phyloP scores from a whole-genome alignment of 495 filamentous ascomycete genomes.

The Clavariopsis aquatica region DNA sequence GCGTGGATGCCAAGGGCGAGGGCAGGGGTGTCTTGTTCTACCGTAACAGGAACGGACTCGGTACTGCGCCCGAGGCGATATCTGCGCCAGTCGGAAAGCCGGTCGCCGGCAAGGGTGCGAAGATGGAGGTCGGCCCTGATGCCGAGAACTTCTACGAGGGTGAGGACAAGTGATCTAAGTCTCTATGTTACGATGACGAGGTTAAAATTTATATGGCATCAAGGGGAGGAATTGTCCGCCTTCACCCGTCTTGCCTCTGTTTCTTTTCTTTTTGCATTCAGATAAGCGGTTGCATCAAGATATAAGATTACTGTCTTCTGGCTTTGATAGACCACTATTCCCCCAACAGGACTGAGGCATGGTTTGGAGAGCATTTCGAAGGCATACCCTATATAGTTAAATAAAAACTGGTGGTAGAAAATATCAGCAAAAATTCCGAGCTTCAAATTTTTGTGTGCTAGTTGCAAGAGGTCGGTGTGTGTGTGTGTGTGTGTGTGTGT shows the following conservation, averaged over 20 bases:
- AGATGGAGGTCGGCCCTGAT: conserved; percentile 37
- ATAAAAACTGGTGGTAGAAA: conserved; percentile 3
- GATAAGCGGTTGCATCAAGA: conserved; percentile 7
- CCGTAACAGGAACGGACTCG: conserved; percentile 67
- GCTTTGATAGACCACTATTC: conserved; percentile 23
- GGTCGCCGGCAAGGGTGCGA: conserved; percentile 28
- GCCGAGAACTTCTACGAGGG: conserved; percentile 19
- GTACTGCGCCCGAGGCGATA: conserved; percentile 41
- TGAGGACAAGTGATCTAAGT: conserved; percentile 20
- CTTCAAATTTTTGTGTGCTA: neutral
- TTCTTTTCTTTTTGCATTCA: conserved; percentile 3
- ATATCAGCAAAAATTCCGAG: conserved; percentile 3
- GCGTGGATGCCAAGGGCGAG: conserved; percentile 57
- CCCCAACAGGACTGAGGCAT: conserved; percentile 1
- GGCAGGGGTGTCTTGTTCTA: conserved; percentile 69
- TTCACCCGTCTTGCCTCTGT: neutral
- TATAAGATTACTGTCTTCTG: neutral
- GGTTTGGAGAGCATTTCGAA: conserved; percentile 14
- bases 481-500: neutral
- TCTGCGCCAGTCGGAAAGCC: conserved; percentile 28
- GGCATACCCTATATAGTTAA: neutral
- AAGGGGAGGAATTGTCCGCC: neutral
- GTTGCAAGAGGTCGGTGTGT: neutral
- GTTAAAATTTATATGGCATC: neutral
- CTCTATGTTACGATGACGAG: conserved; percentile 10